A percentile compares a stretch with the other conserved stretches of the same genome.
phyloP scores from a whole-genome alignment of 2,329 filamentous ascomycete species.

The Beauveria scarabaeidicola region DNA sequence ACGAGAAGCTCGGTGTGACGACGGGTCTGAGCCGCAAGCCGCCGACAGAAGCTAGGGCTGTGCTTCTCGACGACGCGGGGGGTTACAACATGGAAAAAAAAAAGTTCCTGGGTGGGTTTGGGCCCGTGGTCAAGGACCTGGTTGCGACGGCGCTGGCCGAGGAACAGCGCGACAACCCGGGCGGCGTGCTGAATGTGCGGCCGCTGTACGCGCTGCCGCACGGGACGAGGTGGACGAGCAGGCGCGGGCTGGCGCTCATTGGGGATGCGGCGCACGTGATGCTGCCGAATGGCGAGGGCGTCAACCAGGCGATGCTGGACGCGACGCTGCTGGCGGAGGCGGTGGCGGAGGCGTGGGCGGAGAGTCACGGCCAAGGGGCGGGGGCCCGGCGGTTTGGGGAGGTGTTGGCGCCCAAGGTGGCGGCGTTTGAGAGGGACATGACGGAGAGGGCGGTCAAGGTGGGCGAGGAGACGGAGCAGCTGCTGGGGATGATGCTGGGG shows the following conservation, averaged over 20 bases:
- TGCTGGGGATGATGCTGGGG: conserved; percentile 4
- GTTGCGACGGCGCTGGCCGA: conserved; percentile 21
- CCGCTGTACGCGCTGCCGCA: conserved; percentile 33
- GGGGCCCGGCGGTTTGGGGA: conserved; percentile 12
- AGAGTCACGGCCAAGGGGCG: not conserved
- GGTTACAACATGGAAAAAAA: too few species aligned
- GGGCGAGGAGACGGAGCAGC: not conserved
- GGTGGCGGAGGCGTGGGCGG: conserved; percentile 14
- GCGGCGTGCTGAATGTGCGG: conserved; percentile 15
- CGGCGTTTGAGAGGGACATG: conserved; percentile 18
- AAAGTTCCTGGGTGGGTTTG: not conserved
- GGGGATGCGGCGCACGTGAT: conserved; percentile 49
- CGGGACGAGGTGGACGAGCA: conserved; percentile 31
- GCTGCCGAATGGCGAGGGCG: conserved; percentile 44
- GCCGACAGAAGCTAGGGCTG: not conserved
- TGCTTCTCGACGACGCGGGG: not conserved
- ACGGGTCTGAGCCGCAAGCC: not conserved
- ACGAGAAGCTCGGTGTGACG: conserved; percentile 17
- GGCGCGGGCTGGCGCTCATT: conserved; percentile 38
- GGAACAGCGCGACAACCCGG: conserved; percentile 8
- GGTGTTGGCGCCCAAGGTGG: conserved; percentile 15
- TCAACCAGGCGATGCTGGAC: conserved; percentile 45
- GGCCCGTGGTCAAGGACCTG: conserved; percentile 19
- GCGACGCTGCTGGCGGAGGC: conserved; percentile 32
- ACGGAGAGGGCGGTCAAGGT: not conserved